Conservation (phyloP, 1,284 basidiomycete species). For the Apiotrichum sp. region DNA sequence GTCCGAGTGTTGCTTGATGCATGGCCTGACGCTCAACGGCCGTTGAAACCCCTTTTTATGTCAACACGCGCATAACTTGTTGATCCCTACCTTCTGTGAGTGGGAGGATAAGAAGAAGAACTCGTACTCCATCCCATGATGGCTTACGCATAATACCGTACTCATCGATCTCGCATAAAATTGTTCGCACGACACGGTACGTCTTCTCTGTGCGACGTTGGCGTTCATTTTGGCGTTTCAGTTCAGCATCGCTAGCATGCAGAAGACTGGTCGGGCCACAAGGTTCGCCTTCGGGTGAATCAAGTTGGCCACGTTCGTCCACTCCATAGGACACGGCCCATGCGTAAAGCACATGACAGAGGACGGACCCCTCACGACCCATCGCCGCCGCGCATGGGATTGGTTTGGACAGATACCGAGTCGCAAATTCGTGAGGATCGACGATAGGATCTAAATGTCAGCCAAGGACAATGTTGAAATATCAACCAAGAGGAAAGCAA, state of each 20-base stretch:
- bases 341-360: slow-evolving; percentile 57
- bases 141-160: slow-evolving; percentile 71
- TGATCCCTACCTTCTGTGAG: slow-evolving; percentile 63
- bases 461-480: background rate
- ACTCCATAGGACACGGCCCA: slow-evolving; percentile 83
- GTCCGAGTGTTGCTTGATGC: slow-evolving; percentile 59
- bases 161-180: slow-evolving; percentile 69
- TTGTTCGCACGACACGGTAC: slow-evolving; percentile 61
- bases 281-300: slow-evolving; percentile 27
- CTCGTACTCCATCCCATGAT: slow-evolving; percentile 75
- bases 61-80: background rate
- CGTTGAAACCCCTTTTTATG: slow-evolving; percentile 48
- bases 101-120: slow-evolving; percentile 67
- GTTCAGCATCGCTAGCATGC: slow-evolving; percentile 25
- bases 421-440: slow-evolving; percentile 62
- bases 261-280: slow-evolving; percentile 19
- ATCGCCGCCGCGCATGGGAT: slow-evolving; percentile 55
- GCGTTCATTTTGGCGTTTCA: slow-evolving; percentile 44
- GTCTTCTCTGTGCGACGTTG: slow-evolving; percentile 48
- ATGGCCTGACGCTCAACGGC: slow-evolving; percentile 57
- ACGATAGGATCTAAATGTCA: slow-evolving; percentile 44
- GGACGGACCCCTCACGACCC: slow-evolving; percentile 49
- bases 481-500: background rate
- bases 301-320: slow-evolving; percentile 60
- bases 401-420: slow-evolving; percentile 51